Base-by-base conservation (phyloP, 1,139 yeast species). In the Yamadazyma triangularis region DNA sequence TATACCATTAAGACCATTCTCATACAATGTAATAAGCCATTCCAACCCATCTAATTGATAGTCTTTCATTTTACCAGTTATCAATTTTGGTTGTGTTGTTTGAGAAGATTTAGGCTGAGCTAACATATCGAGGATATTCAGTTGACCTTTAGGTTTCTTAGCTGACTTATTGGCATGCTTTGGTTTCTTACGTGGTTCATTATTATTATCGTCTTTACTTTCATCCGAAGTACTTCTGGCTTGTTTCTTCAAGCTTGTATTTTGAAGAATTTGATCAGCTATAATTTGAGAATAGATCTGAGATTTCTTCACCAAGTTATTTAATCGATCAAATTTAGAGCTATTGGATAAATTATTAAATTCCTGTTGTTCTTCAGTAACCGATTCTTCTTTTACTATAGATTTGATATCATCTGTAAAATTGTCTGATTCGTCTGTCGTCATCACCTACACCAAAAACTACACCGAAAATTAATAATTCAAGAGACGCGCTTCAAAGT, bases 1-100 rank as follows among this genome's bases (percentile, higher is more conserved):
- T 22, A 91, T 88, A 3, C 98, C 98, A 56, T 91, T 91, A 21
- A 91, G 64, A 0, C 97, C 98, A 54, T 91, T 91, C 52, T 89
- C 94, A 52, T 83, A 91, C 19, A 91, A 62, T 0, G 95, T 83
- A 10, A 80, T 73, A 30, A 91, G 60, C 97, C 97, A 91, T 44
- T 86, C 89, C 35, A 89, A 70, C 0, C 97, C 98, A 34, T 84
- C 91, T 16, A 87, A 53, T 54, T 91, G 98, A 50, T 91, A 89
- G 20, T 78, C 82, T 48, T 88, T 86, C 64, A 91, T 63, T 0
- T 48, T 50, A 16, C 87, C 85, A 1, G 77, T 61, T 4, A 89
- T 53, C 9, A 82, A 50, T 14, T 62, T 56, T 0, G 96, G 96
- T 50, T 88, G 95, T 21, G 47, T 41, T 18, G 54, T 47, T 5